These are phyloP conservation scores for Ustilago shanxiensis DNA, from an alignment of 1,284 basidiomycete species.

Conservation along the genomic window DNA sequence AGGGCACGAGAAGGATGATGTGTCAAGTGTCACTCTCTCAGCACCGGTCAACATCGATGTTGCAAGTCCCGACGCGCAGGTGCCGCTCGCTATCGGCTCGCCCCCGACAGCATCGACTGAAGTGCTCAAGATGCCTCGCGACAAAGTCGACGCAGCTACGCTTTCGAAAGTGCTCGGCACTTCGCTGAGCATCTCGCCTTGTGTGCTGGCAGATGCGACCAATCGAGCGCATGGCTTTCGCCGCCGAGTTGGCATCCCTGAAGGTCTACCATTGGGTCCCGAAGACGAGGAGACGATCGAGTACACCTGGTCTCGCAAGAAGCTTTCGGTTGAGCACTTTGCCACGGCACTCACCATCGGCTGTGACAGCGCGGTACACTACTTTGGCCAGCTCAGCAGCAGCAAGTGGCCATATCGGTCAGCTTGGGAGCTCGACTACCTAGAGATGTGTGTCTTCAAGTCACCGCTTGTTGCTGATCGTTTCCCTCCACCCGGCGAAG, in stretches of 20 bases:
- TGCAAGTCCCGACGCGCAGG: constrained; percentile 25
- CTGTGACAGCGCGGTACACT: constrained; percentile 52
- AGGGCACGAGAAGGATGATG: not conserved
- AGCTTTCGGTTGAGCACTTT: constrained; percentile 54
- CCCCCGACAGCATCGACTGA: constrained; percentile 27
- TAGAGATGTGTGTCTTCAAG: constrained; percentile 66
- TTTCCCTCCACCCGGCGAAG: constrained; percentile 61
- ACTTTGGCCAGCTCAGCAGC: constrained; percentile 49
- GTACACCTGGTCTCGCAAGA: constrained; percentile 63
- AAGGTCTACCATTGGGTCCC: constrained; percentile 54
- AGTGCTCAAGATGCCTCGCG: constrained; percentile 33
- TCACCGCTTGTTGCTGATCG: constrained; percentile 55
- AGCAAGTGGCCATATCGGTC: constrained; percentile 52
- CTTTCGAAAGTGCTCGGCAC: constrained; percentile 40
- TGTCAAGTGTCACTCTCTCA: constrained; percentile 20
- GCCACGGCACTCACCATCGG: constrained; percentile 56
- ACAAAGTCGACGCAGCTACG: constrained; percentile 33
- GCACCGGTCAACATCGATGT: constrained; percentile 29
- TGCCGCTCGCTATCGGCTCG: constrained; percentile 36
- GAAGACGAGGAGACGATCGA: constrained; percentile 59
- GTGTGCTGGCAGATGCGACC: constrained; percentile 57
- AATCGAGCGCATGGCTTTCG: constrained; percentile 54
- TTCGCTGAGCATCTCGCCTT: constrained; percentile 48
- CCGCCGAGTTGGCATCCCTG: constrained; percentile 60
- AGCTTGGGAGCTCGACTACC: constrained; percentile 68